These are phyloP conservation scores for Microdochium bolleyi DNA, from an alignment of 2,329 filamentous ascomycete species.

Conservation along the genomic window DNA sequence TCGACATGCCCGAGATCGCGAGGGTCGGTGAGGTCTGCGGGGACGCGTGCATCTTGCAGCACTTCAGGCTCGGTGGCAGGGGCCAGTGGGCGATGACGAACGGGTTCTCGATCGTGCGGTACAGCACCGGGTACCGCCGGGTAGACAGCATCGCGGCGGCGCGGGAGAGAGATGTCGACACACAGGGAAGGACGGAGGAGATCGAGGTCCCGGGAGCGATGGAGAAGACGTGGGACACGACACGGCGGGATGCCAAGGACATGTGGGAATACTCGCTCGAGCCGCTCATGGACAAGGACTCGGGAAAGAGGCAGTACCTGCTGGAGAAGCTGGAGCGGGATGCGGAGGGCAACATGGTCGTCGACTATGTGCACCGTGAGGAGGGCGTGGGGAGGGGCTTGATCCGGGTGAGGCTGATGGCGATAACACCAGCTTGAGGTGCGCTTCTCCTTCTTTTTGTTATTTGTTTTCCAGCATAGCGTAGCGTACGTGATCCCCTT, in stretches of 20 bases:
- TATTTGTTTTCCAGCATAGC: neutral
- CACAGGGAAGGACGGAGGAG: slow-evolving; percentile 16
- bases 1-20: slow-evolving; percentile 24
- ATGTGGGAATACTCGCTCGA: slow-evolving; percentile 8
- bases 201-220: slow-evolving; percentile 29
- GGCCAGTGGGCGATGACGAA: slow-evolving; percentile 24
- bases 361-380: slow-evolving; percentile 6
- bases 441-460: neutral
- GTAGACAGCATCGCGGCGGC: neutral
- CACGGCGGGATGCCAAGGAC: slow-evolving; percentile 5
- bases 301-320: slow-evolving; percentile 8
- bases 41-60: slow-evolving; percentile 27
- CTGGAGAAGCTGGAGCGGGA: slow-evolving; percentile 6
- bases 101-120: slow-evolving; percentile 31
- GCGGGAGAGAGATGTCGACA: too few relatives aligned
- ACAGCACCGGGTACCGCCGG: slow-evolving; percentile 7
- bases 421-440: neutral
- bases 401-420: slow-evolving; percentile 1
- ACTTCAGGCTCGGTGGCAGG: slow-evolving; percentile 20
- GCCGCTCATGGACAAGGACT: slow-evolving; percentile 6
- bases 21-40: slow-evolving; percentile 28
- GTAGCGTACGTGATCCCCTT: neutral
- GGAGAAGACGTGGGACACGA: slow-evolving; percentile 22
- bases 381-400: slow-evolving; percentile 5
- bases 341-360: slow-evolving; percentile 3